Percentiles rank a stretch among this genome's conserved stretches.
These are phyloP conservation scores for Coemansia sp. DNA, from an alignment of 192 early-diverging fungal genomes.

Conservation along the genomic window DNA sequence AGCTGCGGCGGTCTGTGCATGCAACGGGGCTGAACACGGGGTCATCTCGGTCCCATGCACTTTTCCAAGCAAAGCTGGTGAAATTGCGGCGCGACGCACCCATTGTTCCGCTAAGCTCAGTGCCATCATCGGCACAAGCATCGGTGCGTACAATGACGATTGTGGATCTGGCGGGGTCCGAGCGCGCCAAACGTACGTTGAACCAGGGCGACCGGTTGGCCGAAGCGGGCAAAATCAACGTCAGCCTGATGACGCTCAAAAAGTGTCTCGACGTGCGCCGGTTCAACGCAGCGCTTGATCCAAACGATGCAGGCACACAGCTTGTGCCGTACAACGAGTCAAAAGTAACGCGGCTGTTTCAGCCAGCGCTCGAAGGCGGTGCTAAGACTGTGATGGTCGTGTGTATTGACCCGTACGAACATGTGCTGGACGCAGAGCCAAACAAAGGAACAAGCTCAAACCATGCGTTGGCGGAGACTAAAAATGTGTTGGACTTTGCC, in stretches of 20 bases:
- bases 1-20: slow-evolving; percentile 60
- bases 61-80: slow-evolving; percentile 68
- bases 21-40: slow-evolving; percentile 59
- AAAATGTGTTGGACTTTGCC: slow-evolving; percentile 63
- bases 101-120: slow-evolving; percentile 9
- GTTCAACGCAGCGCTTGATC: slow-evolving; percentile 44
- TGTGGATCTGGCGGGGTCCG: slow-evolving; percentile 71
- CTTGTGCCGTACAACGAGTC: slow-evolving; percentile 67
- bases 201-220: slow-evolving; percentile 59
- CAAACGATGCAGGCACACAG: neutral
- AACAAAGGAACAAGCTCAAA: neutral
- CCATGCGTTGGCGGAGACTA: slow-evolving; percentile 41
- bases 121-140: slow-evolving; percentile 13
- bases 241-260: slow-evolving; percentile 66
- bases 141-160: slow-evolving; percentile 57
- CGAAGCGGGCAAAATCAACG: slow-evolving; percentile 70
- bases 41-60: slow-evolving; percentile 64
- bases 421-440: slow-evolving; percentile 27
- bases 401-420: slow-evolving; percentile 62
- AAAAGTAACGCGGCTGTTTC: slow-evolving; percentile 68
- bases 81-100: slow-evolving; percentile 52
- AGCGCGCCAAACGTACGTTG: slow-evolving; percentile 59
- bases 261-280: slow-evolving; percentile 69
- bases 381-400: slow-evolving; percentile 64
- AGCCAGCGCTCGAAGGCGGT: slow-evolving; percentile 61